Evolutionary conservation across 495 filamentous ascomycete genomes (phyloP), one percentile per base, ranked within the genome.

Genomic region (Neurospora sp.): DNA sequence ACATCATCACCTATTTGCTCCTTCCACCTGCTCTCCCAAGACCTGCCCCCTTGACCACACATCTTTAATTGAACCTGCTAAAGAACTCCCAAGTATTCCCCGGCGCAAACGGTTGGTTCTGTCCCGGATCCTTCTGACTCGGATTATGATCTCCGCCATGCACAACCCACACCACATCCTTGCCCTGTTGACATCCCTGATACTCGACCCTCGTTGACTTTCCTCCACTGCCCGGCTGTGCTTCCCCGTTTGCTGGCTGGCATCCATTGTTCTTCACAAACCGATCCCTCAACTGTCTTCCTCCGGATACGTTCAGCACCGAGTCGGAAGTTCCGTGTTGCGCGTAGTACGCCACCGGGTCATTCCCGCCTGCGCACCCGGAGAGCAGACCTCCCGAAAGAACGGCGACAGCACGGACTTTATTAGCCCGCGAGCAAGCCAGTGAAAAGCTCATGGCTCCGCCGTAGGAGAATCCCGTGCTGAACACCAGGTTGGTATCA

Each of bases 391-490:
- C 70, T 6, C 78, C 85, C 2, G 83, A 85, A 27, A 87, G 68
- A 0, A 82, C 83, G 18, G 82, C 83, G 2, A 87, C 81, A 18
- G 83, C 85, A 18, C 82, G 83, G 73, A 86, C 80, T 40, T 76
- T 76, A 40, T 82, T 79, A 2, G 81, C 76, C 1, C 80, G 79
- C 1, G 83, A 75, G 68, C 85, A 87, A 9, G 85, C 85, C 16
- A 87, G 70, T 5, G 81, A 74, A 70, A 80, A 86, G 16, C 82
- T 84, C 85, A 86, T 86, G 40, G 79, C 82, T n/a, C 79, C 85
- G 38, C 85, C 85, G 76, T 83, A 87, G 75, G 81, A 83, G 78
- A 85, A 87, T 14, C 85, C 85, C 5, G 81, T 84, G 1, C 84
- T 80, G 79, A 84, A 87, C 71, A 82, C 78, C n/a, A 82, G 79